A percentile compares a stretch with the other conserved stretches of the same genome.
phyloP scores from a whole-genome alignment of 140 eudicot genomes.

The Stevia rebaudiana region DNA sequence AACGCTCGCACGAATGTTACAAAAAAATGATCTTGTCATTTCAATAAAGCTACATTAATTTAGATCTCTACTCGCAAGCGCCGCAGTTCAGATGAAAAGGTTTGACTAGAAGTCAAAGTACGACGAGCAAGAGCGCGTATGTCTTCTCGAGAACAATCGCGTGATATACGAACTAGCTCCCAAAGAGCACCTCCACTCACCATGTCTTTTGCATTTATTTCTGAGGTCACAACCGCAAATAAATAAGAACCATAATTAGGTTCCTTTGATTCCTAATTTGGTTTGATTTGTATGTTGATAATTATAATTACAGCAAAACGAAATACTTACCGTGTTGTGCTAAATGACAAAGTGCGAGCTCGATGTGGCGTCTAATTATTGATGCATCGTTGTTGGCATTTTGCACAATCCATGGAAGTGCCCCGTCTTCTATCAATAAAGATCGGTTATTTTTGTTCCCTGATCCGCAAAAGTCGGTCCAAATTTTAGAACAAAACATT shows the following conservation, averaged over 20 bases:
- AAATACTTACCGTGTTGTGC: constrained; percentile 80
- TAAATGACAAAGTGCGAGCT: constrained; percentile 96
- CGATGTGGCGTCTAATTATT: constrained; percentile 81
- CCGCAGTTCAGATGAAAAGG: constrained; percentile 62
- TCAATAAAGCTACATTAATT: background rate
- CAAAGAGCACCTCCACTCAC: constrained; percentile 89
- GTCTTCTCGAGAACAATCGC: constrained; percentile 93
- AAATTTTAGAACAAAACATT: constrained; percentile 4
- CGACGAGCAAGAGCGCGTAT: constrained; percentile 79
- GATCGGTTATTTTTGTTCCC: constrained; percentile 64
- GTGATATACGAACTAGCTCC: constrained; percentile 94
- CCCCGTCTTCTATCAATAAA: constrained; percentile 89
- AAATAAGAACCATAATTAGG: background rate
- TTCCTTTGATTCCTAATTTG: background rate
- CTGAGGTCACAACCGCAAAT: constrained; percentile 33
- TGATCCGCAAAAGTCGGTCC: constrained; percentile 15
- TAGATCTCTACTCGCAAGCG: constrained; percentile 70
- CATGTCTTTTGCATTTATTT: constrained; percentile 78
- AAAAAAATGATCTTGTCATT: constrained; percentile 13
- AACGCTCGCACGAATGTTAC: constrained; percentile 9
- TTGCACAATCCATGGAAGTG: constrained; percentile 97
- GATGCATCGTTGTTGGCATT: constrained; percentile 93
- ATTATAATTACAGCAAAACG: background rate
- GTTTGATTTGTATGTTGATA: background rate
- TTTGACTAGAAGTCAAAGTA: constrained; percentile 66